Base-by-base conservation (phyloP, 257 asterid genomes). In the Haberlea rhodopensis region DNA sequence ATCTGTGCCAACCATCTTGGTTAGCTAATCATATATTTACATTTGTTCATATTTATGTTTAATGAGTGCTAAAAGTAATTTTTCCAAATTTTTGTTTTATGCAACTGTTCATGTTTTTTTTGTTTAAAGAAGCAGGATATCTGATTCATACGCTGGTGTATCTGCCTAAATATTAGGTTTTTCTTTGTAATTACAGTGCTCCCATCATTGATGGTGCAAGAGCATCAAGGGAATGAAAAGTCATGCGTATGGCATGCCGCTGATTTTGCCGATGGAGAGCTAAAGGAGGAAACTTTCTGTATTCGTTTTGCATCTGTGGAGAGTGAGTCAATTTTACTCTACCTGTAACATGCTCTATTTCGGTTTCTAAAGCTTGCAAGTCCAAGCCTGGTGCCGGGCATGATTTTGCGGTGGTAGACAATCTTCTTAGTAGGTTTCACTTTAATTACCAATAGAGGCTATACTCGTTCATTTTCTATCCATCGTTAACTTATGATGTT, bases 1-100 rank as follows among this genome's bases (percentile, higher is more conserved):
- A 91, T 86, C 75, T 88, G 96, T 16, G 97, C 96, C 59, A 90
- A 90, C 65, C 96, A 90, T 81, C 82, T 84, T 37, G 96, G 97
- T 90, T 43, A 69, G 84, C 20, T 52, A 37, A 25, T 28, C 51
- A 5, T 57, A 2, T 69, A 8, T 62, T n/a, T 54, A 29, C 6
- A 24, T 31, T 4, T 64, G 28, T 49, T 55, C 60, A 7, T 55
- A 15, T 60, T 18, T 2, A 2, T 58, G 10, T 40, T 63, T n/a
- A n/a, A 0, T 22, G 24, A 21, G 20, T 43, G 40, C 11, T 9
- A 5, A 8, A 34, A 45, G 23, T 54, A 43, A 56, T 34, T 2
- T 57, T 9, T 46, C 0, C 0, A 22, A 20, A 23, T 60, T 34
- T 53, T 28, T 27, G 43, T 22, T 67, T 57, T 11, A 18, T 9